Conservation (phyloP, 768 basidiomycete species). For the Daedaleopsis nitida region DNA sequence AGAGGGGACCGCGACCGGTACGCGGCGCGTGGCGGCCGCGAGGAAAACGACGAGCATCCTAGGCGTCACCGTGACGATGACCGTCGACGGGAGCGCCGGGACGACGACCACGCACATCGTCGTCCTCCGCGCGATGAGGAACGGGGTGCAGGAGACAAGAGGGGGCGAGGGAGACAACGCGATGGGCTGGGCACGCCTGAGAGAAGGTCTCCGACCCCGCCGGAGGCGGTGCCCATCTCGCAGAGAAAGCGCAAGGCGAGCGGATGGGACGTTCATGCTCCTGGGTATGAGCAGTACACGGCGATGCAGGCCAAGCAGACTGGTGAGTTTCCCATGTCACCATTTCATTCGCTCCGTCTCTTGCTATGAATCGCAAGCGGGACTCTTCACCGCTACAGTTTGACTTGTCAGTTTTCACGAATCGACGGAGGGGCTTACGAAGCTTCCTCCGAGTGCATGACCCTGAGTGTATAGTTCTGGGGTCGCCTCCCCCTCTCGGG, state of each 20-base stretch:
- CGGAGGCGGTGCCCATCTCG: conserved; percentile 76
- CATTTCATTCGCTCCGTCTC: background rate
- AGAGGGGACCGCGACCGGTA: conserved; percentile 29
- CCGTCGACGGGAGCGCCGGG: conserved; percentile 36
- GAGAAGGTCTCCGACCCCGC: conserved; percentile 87
- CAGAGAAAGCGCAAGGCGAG: conserved; percentile 89
- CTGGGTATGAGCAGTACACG: conserved; percentile 92
- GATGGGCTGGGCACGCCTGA: conserved; percentile 69
- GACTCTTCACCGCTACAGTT: background rate
- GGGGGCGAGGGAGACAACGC: conserved; percentile 54
- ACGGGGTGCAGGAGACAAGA: conserved; percentile 46
- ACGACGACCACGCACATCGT: conserved; percentile 41
- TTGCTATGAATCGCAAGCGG: background rate
- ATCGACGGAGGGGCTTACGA: background rate
- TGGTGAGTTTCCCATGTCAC: conserved; percentile 47
- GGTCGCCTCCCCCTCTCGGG: background rate
- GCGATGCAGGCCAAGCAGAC: conserved; percentile 99
- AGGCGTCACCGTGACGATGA: conserved; percentile 41
- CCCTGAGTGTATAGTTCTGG: background rate
- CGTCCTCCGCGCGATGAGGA: conserved; percentile 34
- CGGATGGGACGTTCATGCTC: conserved; percentile 95
- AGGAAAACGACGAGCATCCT: conserved; percentile 25
- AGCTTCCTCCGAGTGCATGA: background rate
- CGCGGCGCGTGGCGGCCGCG: conserved; percentile 31
- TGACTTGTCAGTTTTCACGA: background rate